phyloP scores from a whole-genome alignment of 257 asterid genomes.

The Forsythia viridissima region DNA sequence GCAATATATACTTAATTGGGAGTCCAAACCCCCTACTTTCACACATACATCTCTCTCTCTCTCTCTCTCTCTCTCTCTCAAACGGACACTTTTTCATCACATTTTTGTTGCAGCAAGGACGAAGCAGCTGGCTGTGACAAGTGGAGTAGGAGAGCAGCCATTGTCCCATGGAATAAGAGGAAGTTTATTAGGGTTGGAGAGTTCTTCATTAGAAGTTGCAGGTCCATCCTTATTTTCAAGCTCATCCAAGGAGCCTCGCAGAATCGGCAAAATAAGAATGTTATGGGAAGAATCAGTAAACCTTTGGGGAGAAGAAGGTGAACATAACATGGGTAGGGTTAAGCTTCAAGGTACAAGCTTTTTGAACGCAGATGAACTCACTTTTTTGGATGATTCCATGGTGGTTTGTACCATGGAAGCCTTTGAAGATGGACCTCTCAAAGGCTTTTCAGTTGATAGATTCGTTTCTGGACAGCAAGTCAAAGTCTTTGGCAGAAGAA shows the following conservation, averaged over 20 bases:
- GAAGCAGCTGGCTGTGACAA: slow-evolving; percentile 31
- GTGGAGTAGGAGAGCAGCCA: slow-evolving; percentile 27
- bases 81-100: background rate
- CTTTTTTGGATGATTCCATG: slow-evolving; percentile 49
- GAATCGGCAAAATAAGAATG: slow-evolving; percentile 49
- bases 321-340: slow-evolving; percentile 43
- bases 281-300: slow-evolving; percentile 54
- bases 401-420: slow-evolving; percentile 45
- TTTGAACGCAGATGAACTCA: slow-evolving; percentile 45
- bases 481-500: slow-evolving; percentile 52
- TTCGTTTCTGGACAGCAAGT: slow-evolving; percentile 49
- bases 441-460: slow-evolving; percentile 53
- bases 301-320: slow-evolving; percentile 55
- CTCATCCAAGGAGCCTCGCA: slow-evolving; percentile 31
- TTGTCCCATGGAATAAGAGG: slow-evolving; percentile 33
- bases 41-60: background rate
- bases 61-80: background rate
- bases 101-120: slow-evolving; percentile 25
- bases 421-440: slow-evolving; percentile 52
- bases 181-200: slow-evolving; percentile 35
- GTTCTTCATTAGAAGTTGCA: slow-evolving; percentile 11
- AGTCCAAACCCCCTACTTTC: background rate
- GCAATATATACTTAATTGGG: background rate
- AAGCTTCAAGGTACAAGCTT: slow-evolving; percentile 40
- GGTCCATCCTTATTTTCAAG: background rate